A percentile compares a stretch with the other conserved stretches of the same genome.
These are phyloP conservation scores for Axilococcus clingmanii DNA, from an alignment of 139 green algal genomes.

Conservation along the genomic window DNA sequence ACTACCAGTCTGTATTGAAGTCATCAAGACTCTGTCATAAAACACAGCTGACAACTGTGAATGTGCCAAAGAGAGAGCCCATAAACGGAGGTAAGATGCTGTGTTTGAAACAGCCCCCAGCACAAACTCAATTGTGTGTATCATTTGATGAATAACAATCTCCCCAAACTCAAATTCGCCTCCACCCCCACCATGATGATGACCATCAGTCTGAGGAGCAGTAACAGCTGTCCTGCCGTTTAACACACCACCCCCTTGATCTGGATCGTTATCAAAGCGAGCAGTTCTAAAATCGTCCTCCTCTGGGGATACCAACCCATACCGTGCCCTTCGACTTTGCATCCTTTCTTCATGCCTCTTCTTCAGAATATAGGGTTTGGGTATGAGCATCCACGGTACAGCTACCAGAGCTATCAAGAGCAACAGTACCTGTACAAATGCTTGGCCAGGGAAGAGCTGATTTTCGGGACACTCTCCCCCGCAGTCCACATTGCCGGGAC, in stretches of 20 bases:
- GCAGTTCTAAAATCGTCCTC: conserved; percentile 13
- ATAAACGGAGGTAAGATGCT: conserved; percentile 95
- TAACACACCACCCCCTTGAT: neutral
- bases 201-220: neutral
- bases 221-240: neutral
- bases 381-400: conserved; percentile 94
- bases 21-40: conserved; percentile 92
- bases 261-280: conserved; percentile 3
- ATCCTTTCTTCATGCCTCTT: conserved; percentile 51
- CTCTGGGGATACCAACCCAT: conserved; percentile 21
- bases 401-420: conserved; percentile 70
- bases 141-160: conserved; percentile 86
- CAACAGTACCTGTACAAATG: conserved; percentile 66
- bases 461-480: conserved; percentile 50
- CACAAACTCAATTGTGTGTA: conserved; percentile 99
- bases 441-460: conserved; percentile 51
- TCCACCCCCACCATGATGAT: conserved; percentile 3
- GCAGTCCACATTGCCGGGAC: conserved; percentile 56
- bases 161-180: conserved; percentile 87
- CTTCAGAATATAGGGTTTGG: conserved; percentile 93
- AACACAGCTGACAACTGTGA: conserved; percentile 87
- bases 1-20: conserved; percentile 37
- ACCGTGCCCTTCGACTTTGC: conserved; percentile 8
- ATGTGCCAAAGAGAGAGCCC: conserved; percentile 94
- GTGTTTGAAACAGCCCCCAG: conserved; percentile 98